These are phyloP conservation scores for Cryptococcus maquisensis DNA, from an alignment of 1,284 basidiomycete genomes.

Conservation along the genomic window DNA sequence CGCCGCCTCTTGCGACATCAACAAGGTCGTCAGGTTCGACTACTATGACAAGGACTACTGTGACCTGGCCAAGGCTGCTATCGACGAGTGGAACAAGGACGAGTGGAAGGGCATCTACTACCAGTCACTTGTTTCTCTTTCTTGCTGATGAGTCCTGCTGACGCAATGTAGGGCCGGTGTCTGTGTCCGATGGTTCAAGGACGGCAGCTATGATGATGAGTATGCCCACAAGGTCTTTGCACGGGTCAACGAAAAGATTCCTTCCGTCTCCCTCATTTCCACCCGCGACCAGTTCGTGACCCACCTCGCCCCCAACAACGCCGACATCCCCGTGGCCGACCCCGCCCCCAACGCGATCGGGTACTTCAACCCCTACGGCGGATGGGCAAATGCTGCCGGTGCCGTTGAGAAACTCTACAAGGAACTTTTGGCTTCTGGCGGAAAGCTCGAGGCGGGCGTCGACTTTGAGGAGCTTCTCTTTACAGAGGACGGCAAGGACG, in stretches of 20 bases:
- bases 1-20: conserved; percentile 77
- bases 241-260: conserved; percentile 10
- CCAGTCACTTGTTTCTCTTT: conserved; percentile 54
- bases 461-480: conserved; percentile 53
- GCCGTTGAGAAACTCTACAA: conserved; percentile 58
- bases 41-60: conserved; percentile 55
- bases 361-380: conserved; percentile 68
- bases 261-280: conserved; percentile 6
- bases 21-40: conserved; percentile 60
- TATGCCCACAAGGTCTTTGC: conserved; percentile 2
- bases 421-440: conserved; percentile 58
- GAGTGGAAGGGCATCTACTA: conserved; percentile 68
- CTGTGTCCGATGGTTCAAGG: conserved; percentile 7
- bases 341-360: conserved; percentile 39
- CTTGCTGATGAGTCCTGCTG: background rate
- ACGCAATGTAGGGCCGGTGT: conserved; percentile 11
- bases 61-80: conserved; percentile 65
- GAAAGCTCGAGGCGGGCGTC: conserved; percentile 57
- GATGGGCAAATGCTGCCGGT: conserved; percentile 72
- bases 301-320: conserved; percentile 5
- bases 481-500: conserved; percentile 10
- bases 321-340: background rate
- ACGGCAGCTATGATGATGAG: background rate
- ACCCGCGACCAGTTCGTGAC: conserved; percentile 7
- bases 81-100: conserved; percentile 62